Evolutionary conservation across 371 early-diverging fungal genomes (phyloP), one percentile per base, ranked within the genome.

Genomic region (Rhizopus sp.): DNA sequence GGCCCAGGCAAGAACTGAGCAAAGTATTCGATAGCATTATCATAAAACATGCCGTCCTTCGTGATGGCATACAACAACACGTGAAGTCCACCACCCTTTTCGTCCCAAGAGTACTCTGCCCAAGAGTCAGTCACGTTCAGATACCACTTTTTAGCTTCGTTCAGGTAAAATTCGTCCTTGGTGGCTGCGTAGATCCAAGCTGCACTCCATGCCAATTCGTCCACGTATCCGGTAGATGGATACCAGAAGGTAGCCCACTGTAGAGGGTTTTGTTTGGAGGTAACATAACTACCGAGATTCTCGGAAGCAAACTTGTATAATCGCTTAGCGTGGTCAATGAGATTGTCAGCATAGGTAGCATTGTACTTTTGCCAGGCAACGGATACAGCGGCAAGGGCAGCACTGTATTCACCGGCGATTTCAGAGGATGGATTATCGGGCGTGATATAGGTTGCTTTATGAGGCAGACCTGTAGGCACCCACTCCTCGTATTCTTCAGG

Each of bases 401-500:
- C 78, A 57, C 77, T 69, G 48, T 79, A 80, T 54, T 80, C 84
- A 40, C 80, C 84, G 1, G 70, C 68, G 48, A 84, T 82, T 47
- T 82, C 84, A 0, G 81, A 78, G 6, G 78, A 70, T 17, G 79
- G 80, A 9, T 79, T 70, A 23, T 82, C 76, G 13, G 78, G 73
- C 8, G 81, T 73, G 17, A 70, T 65, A 48, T 84, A 82, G 42
- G 62, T 72, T 0, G 81, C 81, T 33, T 66, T 64, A 55, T 81
- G 82, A 7, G 73, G 73, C 2, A 73, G 37, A 15, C 78, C 78
- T 1, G 68, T 66, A 1, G 82, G 82, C 0, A 81, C 81, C 77
- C 84, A 78, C 64, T 73, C 59, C 48, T 77, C 77, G 37, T 79
- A 84, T 57, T 80, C 81, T 63, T 84, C 84, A 12, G 84, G 82